These are phyloP conservation scores for Rhodotorula mucilaginosa DNA, from an alignment of 1,284 basidiomycete genomes.

Conservation along the genomic window DNA sequence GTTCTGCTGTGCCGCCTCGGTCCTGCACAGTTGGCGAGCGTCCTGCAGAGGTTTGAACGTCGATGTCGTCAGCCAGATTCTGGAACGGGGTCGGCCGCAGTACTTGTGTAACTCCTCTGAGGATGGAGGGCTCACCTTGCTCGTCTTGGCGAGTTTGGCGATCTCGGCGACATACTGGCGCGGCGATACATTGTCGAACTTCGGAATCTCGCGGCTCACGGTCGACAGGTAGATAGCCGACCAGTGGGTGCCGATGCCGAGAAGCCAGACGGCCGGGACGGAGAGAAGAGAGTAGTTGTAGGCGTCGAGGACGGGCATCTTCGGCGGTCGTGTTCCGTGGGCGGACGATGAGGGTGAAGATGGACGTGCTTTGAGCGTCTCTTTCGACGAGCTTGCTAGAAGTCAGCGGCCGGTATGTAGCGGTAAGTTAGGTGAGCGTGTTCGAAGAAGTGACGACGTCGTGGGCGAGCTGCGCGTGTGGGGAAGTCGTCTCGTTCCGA, in stretches of 20 bases:
- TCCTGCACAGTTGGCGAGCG: conserved; percentile 10
- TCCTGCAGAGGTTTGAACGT: background rate
- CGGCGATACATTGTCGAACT: conserved; percentile 26
- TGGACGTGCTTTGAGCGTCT: background rate
- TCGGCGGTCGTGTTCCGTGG: background rate
- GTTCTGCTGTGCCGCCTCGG: conserved; percentile 26
- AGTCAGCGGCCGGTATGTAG: no score
- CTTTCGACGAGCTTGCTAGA: no score
- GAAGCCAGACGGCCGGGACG: conserved; percentile 20
- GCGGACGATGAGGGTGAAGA: background rate
- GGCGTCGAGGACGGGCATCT: conserved; percentile 8
- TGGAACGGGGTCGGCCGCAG: background rate
- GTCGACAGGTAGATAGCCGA: conserved; percentile 10
- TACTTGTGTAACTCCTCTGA: no score
- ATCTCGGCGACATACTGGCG: conserved; percentile 14
- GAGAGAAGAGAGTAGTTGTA: conserved; percentile 29
- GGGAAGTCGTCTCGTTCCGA: no score
- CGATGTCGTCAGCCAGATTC: background rate
- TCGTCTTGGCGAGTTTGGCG: conserved; percentile 8
- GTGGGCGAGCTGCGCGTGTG: no score
- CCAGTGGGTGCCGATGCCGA: conserved; percentile 15
- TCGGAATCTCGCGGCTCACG: conserved; percentile 16
- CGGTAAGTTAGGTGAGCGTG: no score
- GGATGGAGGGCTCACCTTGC: background rate
- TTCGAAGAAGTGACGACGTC: no score